Percentiles rank a stretch among this genome's conserved stretches.
These are phyloP conservation scores for Penicillium herquei DNA, from an alignment of 495 filamentous ascomycete genomes.

Conservation along the genomic window DNA sequence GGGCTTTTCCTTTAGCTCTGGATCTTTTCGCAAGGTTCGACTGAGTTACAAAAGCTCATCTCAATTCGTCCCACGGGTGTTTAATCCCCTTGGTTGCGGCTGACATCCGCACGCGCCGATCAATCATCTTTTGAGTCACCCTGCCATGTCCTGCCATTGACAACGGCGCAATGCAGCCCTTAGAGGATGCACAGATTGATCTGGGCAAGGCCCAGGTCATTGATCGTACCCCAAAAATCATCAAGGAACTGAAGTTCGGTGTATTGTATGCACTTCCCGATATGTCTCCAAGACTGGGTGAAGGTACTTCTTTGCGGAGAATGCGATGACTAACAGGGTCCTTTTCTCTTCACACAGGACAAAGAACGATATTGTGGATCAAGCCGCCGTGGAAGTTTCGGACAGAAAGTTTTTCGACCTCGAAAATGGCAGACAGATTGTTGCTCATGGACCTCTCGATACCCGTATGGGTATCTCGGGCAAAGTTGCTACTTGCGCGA, in stretches of 20 bases:
- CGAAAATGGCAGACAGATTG: constrained; percentile 65
- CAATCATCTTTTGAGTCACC: constrained; percentile 31
- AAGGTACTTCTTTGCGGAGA: constrained; percentile 6
- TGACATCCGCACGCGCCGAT: constrained; percentile 21
- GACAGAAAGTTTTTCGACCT: constrained; percentile 89
- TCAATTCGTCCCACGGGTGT: not conserved
- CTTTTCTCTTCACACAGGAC: constrained; percentile 51
- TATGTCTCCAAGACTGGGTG: constrained; percentile 10
- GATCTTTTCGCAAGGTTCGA: not conserved
- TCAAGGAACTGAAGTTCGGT: constrained; percentile 91
- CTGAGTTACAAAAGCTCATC: too few species aligned
- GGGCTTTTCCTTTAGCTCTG: not conserved
- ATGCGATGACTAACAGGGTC: constrained; percentile 21
- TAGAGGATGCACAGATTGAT: constrained; percentile 49
- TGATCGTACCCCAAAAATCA: constrained; percentile 81
- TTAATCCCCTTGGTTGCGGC: constrained; percentile 11
- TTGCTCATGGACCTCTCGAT: constrained; percentile 82
- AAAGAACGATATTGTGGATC: constrained; percentile 88
- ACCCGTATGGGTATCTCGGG: constrained; percentile 83
- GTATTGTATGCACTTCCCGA: constrained; percentile 60
- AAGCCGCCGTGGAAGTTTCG: constrained; percentile 88
- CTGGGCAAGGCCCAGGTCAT: constrained; percentile 84
- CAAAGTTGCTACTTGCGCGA: constrained; percentile 70
- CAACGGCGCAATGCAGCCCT: constrained; percentile 47
- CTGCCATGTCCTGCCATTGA: constrained; percentile 45